Base-by-base conservation (phyloP, 2,329 filamentous ascomycete genomes). In the Ophidiomyces ophidiicola region DNA sequence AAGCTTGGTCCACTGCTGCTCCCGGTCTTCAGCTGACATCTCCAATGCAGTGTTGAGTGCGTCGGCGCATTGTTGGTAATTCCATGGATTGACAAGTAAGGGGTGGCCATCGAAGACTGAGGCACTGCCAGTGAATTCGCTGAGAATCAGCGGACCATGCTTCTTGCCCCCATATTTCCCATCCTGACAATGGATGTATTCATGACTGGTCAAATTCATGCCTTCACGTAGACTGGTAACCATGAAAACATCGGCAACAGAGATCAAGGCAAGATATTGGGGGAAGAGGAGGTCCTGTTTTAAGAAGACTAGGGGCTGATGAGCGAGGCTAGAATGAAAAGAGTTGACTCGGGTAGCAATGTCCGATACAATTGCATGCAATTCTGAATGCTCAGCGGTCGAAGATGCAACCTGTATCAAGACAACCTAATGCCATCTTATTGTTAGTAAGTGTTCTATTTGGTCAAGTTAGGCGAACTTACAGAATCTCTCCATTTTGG, bases 301-400 rank as follows among this genome's bases (percentile, higher is more conserved):
- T 38, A 96, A 68, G 59, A 94, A 94, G 4, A 94, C 82, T 7
- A 96, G 73, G 1, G 88, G 88, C 53, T 93, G 86, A 25, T 94
- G 90, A 0, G 85, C 83, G 35, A 96, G 69, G 18, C 86, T 94
- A 5, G 87, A 87, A 69, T 87, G 87, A 1, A 78, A 78, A 1
- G 85, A 90, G 59, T 96, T 94, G 57, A 96, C 88, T 44, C 88
- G 78, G 37, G 85, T 93, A 46, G 93, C 86, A 56, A 96, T 94
- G 57, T 94, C 86, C 1, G 84, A 87, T 17, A 96, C 81, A 0
- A 82, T 84, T 1, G 83, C 82, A 50, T 93, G 82, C 6, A 94
- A 71, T 54, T 94, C 87, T 14, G 76, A 76, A 57, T 92, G 83
- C 55, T 94, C 87, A 18, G 81, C 86, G 1, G 83, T 84, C 1